Evolutionary conservation across 2,329 filamentous ascomycete species (phyloP).

Genomic region (Aspergillus aculeatus): DNA sequence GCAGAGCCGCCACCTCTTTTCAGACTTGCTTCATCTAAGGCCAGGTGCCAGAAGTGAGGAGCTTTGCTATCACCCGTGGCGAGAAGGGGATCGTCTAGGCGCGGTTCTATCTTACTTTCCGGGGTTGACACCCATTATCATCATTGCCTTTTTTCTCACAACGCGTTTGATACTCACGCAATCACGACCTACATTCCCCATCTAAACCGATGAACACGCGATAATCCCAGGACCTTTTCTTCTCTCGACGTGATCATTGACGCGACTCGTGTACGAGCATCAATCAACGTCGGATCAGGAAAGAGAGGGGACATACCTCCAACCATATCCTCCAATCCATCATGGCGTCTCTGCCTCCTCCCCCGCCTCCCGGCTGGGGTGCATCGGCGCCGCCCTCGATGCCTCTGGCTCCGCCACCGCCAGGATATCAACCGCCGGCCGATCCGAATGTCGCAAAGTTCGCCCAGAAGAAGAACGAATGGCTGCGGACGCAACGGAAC

Average conservation of each 20-base stretch:
- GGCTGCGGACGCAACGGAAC: constrained; percentile 86
- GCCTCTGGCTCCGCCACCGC: constrained; percentile 70
- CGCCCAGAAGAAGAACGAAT: constrained; percentile 98
- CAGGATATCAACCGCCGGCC: constrained; percentile 75
- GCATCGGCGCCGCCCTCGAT: constrained; percentile 53
- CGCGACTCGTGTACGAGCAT: constrained; percentile 31
- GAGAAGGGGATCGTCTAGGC: constrained; percentile 28
- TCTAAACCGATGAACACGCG: constrained; percentile 17
- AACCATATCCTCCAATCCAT: constrained; percentile 24
- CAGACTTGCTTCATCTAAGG: constrained; percentile 26
- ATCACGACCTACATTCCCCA: not conserved
- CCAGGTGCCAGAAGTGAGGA: constrained; percentile 19
- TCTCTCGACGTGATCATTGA: constrained; percentile 28
- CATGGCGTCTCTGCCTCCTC: constrained; percentile 63
- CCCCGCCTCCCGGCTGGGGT: constrained; percentile 68
- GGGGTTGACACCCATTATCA: constrained; percentile 11
- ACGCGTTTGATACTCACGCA: not conserved
- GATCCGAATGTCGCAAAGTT: constrained; percentile 91
- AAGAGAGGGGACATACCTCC: constrained; percentile 22
- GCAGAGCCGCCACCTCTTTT: constrained; percentile 40
- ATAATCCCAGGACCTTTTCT: constrained; percentile 22
- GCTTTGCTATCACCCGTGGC: constrained; percentile 28
- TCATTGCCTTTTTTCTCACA: constrained; percentile 5
- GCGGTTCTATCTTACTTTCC: constrained; percentile 19
- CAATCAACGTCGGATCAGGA: constrained; percentile 26